A percentile compares a stretch with the other conserved stretches of the same genome.
phyloP scores from a whole-genome alignment of 768 basidiomycete genomes.

The Naganishia kalamii region DNA sequence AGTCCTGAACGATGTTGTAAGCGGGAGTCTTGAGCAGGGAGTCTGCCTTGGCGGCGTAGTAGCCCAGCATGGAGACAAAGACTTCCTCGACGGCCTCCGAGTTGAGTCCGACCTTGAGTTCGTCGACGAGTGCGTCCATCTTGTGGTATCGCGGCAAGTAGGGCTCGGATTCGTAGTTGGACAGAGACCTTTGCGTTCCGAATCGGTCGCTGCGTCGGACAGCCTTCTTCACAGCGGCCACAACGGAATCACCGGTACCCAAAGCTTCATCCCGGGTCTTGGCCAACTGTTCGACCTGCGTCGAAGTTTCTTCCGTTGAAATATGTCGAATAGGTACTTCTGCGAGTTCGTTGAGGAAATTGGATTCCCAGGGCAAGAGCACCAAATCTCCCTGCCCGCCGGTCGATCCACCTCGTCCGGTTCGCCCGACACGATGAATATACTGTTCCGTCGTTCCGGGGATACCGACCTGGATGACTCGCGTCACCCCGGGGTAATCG shows the following conservation, averaged over 20 bases:
- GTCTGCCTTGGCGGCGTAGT: constrained; percentile 56
- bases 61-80: constrained; percentile 65
- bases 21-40: constrained; percentile 52
- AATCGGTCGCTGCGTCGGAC: constrained; percentile 35
- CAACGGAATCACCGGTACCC: constrained; percentile 8
- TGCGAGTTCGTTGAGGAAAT: constrained; percentile 60
- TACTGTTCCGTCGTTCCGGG: constrained; percentile 67
- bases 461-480: constrained; percentile 84
- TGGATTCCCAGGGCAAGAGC: constrained; percentile 69
- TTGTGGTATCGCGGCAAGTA: constrained; percentile 30
- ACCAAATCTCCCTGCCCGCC: constrained; percentile 70
- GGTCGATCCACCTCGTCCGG: constrained; percentile 61
- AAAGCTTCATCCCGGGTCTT: constrained; percentile 51
- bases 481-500: constrained; percentile 80
- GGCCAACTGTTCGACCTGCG: constrained; percentile 53
- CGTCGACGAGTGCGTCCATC: constrained; percentile 37
- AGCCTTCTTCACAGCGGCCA: constrained; percentile 35
- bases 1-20: constrained; percentile 53
- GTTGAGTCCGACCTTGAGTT: constrained; percentile 47
- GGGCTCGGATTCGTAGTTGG: constrained; percentile 18
- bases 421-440: constrained; percentile 77
- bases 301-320: constrained; percentile 51
- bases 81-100: constrained; percentile 56
- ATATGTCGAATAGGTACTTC: constrained; percentile 65
- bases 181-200: constrained; percentile 9